phyloP scores from a whole-genome alignment of 192 early-diverging fungal genomes.

The Glomus cerebriforme region DNA sequence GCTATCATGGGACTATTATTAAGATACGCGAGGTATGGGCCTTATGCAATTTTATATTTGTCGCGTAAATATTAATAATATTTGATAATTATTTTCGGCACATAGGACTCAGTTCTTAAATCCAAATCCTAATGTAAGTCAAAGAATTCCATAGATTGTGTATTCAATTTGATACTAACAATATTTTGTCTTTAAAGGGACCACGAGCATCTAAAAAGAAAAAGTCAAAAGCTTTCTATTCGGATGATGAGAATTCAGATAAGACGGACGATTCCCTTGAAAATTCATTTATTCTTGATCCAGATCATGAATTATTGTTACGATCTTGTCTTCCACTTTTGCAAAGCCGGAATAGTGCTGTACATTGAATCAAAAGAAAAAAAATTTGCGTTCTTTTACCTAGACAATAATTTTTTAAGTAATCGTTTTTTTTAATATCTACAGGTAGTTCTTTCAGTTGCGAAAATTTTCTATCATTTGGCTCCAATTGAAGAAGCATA shows the following conservation, averaged over 20 bases:
- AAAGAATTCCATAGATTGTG: neutral
- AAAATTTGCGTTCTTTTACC: neutral
- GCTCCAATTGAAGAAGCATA: conserved; percentile 57
- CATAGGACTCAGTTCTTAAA: conserved; percentile 54
- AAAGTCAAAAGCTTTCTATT: conserved; percentile 51
- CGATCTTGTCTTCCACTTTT: conserved; percentile 70
- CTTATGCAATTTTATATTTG: neutral
- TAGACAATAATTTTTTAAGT: neutral
- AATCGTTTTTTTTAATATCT: neutral
- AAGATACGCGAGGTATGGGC: conserved; percentile 70
- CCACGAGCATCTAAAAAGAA: conserved; percentile 35
- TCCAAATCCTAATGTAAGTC: conserved; percentile 51
- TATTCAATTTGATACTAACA: conserved; percentile 3
- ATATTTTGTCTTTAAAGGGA: conserved; percentile 32
- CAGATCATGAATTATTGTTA: conserved; percentile 79
- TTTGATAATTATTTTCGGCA: neutral
- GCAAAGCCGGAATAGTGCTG: conserved; percentile 83
- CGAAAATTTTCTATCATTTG: conserved; percentile 68
- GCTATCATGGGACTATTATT: conserved; percentile 77
- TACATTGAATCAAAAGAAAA: conserved; percentile 36
- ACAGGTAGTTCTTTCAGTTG: conserved; percentile 69
- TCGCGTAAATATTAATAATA: neutral
- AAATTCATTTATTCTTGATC: conserved; percentile 56
- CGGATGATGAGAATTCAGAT: conserved; percentile 55
- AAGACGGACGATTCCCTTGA: conserved; percentile 38